Evolutionary conservation across 2,329 filamentous ascomycete species (phyloP).

Genomic region (Fonsecaea pedrosoi): DNA sequence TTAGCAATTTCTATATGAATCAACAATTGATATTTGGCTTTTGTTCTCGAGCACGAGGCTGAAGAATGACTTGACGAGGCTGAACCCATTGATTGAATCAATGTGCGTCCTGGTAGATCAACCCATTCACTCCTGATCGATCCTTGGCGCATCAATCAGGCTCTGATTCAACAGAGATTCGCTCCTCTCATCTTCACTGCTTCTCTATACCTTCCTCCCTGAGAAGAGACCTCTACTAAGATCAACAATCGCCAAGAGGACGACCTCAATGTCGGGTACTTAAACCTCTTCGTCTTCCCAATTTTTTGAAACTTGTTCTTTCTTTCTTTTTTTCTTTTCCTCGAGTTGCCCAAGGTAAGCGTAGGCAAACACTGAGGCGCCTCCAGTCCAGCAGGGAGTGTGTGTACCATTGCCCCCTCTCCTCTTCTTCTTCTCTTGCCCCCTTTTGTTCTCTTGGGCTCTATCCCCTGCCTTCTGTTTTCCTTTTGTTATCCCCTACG

Average conservation of each 20-base stretch:
- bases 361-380: slow-evolving; percentile 23
- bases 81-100: not conserved
- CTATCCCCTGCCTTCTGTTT: not conserved
- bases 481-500: not conserved
- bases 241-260: not conserved
- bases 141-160: not conserved
- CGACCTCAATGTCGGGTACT: not conserved
- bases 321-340: slow-evolving; percentile 13
- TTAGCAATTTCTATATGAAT: not conserved
- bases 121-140: not conserved
- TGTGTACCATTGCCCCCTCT: not conserved
- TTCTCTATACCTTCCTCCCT: not conserved
- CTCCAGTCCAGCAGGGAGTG: slow-evolving; percentile 12
- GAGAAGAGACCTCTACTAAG: not conserved
- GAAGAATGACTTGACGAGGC: not conserved
- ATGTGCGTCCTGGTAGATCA: not conserved
- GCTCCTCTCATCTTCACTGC: not conserved
- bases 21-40: not conserved
- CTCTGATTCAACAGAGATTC: not conserved
- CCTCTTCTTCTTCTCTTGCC: too few relatives aligned
- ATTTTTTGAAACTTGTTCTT: not conserved
- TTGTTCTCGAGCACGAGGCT: not conserved
- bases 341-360: slow-evolving; percentile 6
- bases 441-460: too few relatives aligned
- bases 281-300: not conserved